Conservation (phyloP, 768 basidiomycete genomes). For the Exsudoporus frostii region DNA sequence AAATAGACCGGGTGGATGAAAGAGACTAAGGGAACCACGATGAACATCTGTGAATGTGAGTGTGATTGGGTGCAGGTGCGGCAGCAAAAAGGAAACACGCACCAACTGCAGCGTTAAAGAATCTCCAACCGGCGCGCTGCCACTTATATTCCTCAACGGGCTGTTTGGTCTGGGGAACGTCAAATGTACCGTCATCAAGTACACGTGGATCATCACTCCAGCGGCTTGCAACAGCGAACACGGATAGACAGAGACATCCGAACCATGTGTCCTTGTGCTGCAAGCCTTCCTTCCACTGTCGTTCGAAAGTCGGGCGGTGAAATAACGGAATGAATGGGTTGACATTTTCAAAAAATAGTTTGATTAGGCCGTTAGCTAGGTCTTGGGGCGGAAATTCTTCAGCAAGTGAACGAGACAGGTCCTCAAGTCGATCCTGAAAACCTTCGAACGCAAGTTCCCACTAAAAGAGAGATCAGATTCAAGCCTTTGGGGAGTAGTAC, state of each 20-base stretch:
- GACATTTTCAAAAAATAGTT: conserved; percentile 61
- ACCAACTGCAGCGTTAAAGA: conserved; percentile 57
- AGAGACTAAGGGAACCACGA: conserved; percentile 45
- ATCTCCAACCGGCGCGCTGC: conserved; percentile 58
- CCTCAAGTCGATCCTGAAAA: conserved; percentile 27
- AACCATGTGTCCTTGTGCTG: conserved; percentile 60
- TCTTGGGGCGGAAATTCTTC: conserved; percentile 62
- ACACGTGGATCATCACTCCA: conserved; percentile 64
- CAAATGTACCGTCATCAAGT: conserved; percentile 33
- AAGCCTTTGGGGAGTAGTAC: background rate
- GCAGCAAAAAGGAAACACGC: conserved; percentile 9
- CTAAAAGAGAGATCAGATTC: conserved; percentile 29
- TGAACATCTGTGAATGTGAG: conserved; percentile 43
- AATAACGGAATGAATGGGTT: conserved; percentile 65
- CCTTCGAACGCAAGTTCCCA: conserved; percentile 62
- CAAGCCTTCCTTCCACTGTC: conserved; percentile 52
- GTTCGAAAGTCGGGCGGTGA: conserved; percentile 67
- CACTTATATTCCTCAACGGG: conserved; percentile 38
- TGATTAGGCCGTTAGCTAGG: conserved; percentile 56
- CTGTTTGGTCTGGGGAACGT: conserved; percentile 19
- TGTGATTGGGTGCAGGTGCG: background rate
- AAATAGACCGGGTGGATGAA: conserved; percentile 56
- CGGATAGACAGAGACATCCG: conserved; percentile 51
- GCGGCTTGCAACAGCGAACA: conserved; percentile 70
- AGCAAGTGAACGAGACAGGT: conserved; percentile 33